Conservation (phyloP, 2,329 filamentous ascomycete genomes). For the Coccinonectria pachysandricola region DNA sequence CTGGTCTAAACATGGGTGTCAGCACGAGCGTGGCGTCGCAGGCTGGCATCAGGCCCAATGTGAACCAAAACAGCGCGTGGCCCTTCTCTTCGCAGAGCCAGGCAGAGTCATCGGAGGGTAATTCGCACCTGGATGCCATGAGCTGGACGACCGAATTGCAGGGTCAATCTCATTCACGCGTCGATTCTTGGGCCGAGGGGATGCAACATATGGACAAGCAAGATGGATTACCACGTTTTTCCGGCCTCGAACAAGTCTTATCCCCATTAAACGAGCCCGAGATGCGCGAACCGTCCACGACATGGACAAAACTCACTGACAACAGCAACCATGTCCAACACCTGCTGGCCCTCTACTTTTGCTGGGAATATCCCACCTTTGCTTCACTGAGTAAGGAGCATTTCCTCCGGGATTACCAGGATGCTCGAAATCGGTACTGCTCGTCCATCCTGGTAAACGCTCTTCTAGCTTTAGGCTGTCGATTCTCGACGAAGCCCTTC, state of each 20-base stretch:
- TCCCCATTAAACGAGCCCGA: constrained; percentile 35
- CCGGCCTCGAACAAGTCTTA: constrained; percentile 37
- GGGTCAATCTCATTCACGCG: constrained; percentile 32
- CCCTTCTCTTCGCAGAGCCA: constrained; percentile 37
- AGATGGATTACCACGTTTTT: constrained; percentile 25
- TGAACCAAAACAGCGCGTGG: constrained; percentile 38
- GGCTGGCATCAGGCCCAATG: constrained; percentile 25
- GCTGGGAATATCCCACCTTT: constrained; percentile 68
- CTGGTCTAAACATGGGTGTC: constrained; percentile 23
- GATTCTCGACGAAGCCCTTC: constrained; percentile 54
- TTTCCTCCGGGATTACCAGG: constrained; percentile 55
- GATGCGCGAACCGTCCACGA: constrained; percentile 30
- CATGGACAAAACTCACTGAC: constrained; percentile 52
- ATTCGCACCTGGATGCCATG: constrained; percentile 36
- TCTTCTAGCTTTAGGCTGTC: constrained; percentile 54
- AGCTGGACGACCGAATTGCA: constrained; percentile 33
- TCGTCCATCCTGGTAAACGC: constrained; percentile 58
- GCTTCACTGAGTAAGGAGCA: constrained; percentile 62
- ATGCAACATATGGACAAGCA: constrained; percentile 24
- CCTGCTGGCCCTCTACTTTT: constrained; percentile 58
- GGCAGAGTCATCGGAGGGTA: constrained; percentile 34
- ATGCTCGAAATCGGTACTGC: constrained; percentile 53
- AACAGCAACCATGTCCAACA: constrained; percentile 51
- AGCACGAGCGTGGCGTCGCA: constrained; percentile 22
- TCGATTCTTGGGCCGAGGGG: constrained; percentile 41